phyloP scores from a whole-genome alignment of 2,329 filamentous ascomycete species.

The Dactylonectria macrodidyma region DNA sequence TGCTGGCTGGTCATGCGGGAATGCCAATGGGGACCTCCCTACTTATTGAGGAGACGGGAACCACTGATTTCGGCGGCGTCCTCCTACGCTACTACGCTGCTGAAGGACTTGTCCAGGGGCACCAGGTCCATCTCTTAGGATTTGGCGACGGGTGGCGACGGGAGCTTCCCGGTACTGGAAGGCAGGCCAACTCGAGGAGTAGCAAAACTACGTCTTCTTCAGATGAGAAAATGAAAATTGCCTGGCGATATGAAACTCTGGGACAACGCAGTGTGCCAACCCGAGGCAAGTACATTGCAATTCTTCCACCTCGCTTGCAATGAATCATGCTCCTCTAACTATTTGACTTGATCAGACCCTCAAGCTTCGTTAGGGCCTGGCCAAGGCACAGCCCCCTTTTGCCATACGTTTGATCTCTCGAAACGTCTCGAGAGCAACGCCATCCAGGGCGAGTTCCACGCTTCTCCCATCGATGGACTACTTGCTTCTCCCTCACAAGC shows the following conservation, averaged over 20 bases:
- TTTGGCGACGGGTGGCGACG: constrained; percentile 84
- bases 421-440: constrained; percentile 70
- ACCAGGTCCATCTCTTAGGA: constrained; percentile 89
- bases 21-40: constrained; percentile 86
- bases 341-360: constrained; percentile 33
- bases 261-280: constrained; percentile 75
- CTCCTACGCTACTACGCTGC: constrained; percentile 91
- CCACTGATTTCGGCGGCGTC: constrained; percentile 92
- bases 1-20: constrained; percentile 89
- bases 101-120: constrained; percentile 92
- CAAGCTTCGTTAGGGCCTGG: constrained; percentile 39
- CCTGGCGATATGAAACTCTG: constrained; percentile 94
- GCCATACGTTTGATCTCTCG: constrained; percentile 80
- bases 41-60: constrained; percentile 89
- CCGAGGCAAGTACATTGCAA: constrained; percentile 69
- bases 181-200: constrained; percentile 56
- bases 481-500: constrained; percentile 42
- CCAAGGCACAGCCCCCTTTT: constrained; percentile 64
- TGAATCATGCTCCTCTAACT: not conserved
- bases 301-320: not conserved
- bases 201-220: constrained; percentile 56
- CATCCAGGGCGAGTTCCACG: constrained; percentile 65
- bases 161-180: constrained; percentile 82
- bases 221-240: constrained; percentile 95
- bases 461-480: constrained; percentile 61